Conservation (phyloP, 2,329 filamentous ascomycete genomes). For the Ceratocystis alfenasii region DNA sequence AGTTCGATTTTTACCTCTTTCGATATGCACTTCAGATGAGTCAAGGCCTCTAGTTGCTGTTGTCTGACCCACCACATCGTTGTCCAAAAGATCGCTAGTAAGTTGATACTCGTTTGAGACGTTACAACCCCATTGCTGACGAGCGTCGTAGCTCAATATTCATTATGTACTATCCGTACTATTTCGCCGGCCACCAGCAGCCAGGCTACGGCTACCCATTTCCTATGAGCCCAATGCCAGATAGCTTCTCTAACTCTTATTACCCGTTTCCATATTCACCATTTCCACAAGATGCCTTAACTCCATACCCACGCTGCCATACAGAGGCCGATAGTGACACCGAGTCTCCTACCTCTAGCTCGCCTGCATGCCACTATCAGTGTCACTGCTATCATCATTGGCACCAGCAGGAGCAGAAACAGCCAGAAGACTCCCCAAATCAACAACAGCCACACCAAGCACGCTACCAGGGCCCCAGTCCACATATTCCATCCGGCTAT, state of each 20-base stretch:
- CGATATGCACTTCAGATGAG: not conserved
- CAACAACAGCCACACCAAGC: not conserved
- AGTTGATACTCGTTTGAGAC: not conserved
- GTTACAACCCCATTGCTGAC: not conserved
- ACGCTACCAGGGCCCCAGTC: too few species aligned
- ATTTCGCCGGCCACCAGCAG: not conserved
- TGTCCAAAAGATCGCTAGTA: not conserved
- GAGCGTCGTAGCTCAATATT: not conserved
- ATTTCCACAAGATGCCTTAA: not conserved
- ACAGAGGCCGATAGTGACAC: not conserved
- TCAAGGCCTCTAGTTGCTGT: not conserved
- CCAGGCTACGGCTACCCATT: not conserved
- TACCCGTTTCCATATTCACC: not conserved
- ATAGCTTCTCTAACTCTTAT: not conserved
- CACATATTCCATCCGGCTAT: conserved; percentile 25
- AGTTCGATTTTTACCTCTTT: not conserved
- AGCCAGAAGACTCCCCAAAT: not conserved
- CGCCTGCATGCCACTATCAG: not conserved
- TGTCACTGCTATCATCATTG: not conserved
- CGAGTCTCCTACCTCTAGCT: not conserved
- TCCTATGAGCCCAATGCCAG: not conserved
- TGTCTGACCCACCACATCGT: not conserved
- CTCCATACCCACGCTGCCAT: not conserved
- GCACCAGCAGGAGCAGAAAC: not conserved
- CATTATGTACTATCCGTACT: conserved; percentile 4